Evolutionary conservation across 495 filamentous ascomycete genomes (phyloP).

Genomic region (Lindgomyces ingoldianus): DNA sequence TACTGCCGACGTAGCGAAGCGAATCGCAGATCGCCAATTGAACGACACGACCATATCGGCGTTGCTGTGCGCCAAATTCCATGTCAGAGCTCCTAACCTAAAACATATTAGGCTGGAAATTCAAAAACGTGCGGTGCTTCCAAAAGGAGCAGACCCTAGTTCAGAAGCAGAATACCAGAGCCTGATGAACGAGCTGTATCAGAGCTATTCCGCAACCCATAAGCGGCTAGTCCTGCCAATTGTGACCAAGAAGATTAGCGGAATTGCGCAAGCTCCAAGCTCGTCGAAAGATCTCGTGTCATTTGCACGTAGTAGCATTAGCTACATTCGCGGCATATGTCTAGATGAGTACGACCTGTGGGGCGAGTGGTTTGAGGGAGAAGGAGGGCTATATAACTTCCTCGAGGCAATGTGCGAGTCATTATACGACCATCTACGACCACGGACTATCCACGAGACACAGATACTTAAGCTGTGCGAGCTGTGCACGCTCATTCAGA

Average conservation of each 20-base stretch:
- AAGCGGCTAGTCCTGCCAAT: constrained; percentile 57
- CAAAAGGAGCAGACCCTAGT: constrained; percentile 61
- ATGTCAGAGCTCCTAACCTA: constrained; percentile 65
- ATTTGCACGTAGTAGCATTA: constrained; percentile 69
- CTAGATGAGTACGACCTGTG: constrained; percentile 75
- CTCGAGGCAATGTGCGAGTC: constrained; percentile 73
- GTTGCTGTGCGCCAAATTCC: constrained; percentile 75
- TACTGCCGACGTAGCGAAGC: constrained; percentile 67
- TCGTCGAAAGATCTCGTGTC: constrained; percentile 66
- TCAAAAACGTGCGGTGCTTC: constrained; percentile 64
- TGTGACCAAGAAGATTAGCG: constrained; percentile 61
- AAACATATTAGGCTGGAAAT: constrained; percentile 68
- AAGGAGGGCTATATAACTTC: constrained; percentile 69
- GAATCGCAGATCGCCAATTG: constrained; percentile 67
- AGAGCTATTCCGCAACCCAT: constrained; percentile 61
- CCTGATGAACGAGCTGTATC: constrained; percentile 66
- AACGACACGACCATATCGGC: constrained; percentile 78
- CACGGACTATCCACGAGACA: constrained; percentile 69
- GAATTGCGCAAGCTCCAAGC: constrained; percentile 65
- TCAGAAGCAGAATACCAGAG: constrained; percentile 68
- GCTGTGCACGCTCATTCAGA: constrained; percentile 76
- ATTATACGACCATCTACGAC: constrained; percentile 69
- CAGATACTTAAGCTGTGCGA: constrained; percentile 76
- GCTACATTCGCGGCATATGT: constrained; percentile 69
- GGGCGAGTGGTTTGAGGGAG: constrained; percentile 72